Conservation (phyloP, 805 yeast genomes). For the Wickerhamomyces subpelliculosus region DNA sequence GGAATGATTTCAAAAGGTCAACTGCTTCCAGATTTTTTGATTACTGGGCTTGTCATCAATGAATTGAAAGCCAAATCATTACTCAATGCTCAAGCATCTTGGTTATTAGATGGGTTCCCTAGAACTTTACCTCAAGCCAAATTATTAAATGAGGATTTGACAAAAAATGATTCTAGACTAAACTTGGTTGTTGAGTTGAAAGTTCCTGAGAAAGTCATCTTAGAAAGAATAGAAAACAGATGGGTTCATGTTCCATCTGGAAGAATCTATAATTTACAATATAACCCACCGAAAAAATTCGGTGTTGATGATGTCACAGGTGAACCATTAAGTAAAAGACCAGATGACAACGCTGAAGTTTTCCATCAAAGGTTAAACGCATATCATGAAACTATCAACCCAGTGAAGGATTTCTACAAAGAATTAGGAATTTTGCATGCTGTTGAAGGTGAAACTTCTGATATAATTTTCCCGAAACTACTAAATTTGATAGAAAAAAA, state of each 20-base stretch:
- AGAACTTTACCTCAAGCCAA: constrained; percentile 71
- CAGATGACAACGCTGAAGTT: constrained; percentile 75
- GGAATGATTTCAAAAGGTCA: constrained; percentile 53
- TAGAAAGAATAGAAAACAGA: constrained; percentile 75
- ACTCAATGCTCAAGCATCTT: constrained; percentile 40
- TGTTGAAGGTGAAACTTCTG: constrained; percentile 76
- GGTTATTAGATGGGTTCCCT: constrained; percentile 92
- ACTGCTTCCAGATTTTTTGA: constrained; percentile 65
- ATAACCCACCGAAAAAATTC: constrained; percentile 81
- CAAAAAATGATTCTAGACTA: constrained; percentile 32
- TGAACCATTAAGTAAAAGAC: constrained; percentile 70
- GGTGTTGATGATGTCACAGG: constrained; percentile 88
- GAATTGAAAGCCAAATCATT: constrained; percentile 40
- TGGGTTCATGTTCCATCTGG: constrained; percentile 86
- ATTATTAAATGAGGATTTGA: constrained; percentile 41
- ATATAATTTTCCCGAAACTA: constrained; percentile 73
- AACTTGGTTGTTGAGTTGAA: constrained; percentile 80
- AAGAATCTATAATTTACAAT: constrained; percentile 75
- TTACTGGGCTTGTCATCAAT: constrained; percentile 49
- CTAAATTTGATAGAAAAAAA: constrained; percentile 29
- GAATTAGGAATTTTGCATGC: constrained; percentile 41
- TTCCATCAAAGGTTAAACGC: constrained; percentile 59
- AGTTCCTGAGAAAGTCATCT: constrained; percentile 79
- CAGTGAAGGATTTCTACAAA: constrained; percentile 58
- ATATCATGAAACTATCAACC: constrained; percentile 52